Percentiles rank a stretch among this genome's conserved stretches.
Conservation (phyloP, 1,284 basidiomycete genomes). For the Ustilago cynodontis region DNA sequence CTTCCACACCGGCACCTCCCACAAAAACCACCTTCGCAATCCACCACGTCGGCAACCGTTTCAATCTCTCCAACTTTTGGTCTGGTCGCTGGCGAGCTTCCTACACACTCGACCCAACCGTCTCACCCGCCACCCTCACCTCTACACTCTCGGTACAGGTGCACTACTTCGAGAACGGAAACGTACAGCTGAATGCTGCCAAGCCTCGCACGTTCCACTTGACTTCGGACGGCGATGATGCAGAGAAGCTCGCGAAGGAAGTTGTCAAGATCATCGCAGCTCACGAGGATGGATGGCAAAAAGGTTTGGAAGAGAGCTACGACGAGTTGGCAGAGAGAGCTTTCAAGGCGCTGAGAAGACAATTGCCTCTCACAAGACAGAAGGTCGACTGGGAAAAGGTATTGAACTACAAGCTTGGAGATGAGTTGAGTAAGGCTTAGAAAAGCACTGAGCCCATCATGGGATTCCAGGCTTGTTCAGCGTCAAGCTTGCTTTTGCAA, state of each 20-base stretch:
- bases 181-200: conserved; percentile 63
- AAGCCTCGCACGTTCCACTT: conserved; percentile 36
- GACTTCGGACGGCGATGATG: conserved; percentile 11
- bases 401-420: conserved; percentile 59
- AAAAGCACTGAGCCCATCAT: not conserved
- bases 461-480: not conserved
- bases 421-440: conserved; percentile 49
- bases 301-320: conserved; percentile 40
- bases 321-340: conserved; percentile 60
- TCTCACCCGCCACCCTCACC: conserved; percentile 9
- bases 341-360: conserved; percentile 64
- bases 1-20: conserved; percentile 3
- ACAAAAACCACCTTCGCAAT: conserved; percentile 41
- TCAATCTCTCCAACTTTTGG: conserved; percentile 69
- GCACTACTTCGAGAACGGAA: conserved; percentile 70
- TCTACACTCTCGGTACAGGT: conserved; percentile 52
- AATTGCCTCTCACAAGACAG: conserved; percentile 66
- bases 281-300: conserved; percentile 63
- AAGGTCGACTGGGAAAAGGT: conserved; percentile 70
- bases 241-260: conserved; percentile 26
- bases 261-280: conserved; percentile 47
- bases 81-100: conserved; percentile 65
- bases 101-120: conserved; percentile 46
- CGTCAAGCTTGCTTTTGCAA: not conserved
- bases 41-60: conserved; percentile 66